Conservation (phyloP, 2,329 filamentous ascomycete species). For the Ophiostoma novo-ulmi region DNA sequence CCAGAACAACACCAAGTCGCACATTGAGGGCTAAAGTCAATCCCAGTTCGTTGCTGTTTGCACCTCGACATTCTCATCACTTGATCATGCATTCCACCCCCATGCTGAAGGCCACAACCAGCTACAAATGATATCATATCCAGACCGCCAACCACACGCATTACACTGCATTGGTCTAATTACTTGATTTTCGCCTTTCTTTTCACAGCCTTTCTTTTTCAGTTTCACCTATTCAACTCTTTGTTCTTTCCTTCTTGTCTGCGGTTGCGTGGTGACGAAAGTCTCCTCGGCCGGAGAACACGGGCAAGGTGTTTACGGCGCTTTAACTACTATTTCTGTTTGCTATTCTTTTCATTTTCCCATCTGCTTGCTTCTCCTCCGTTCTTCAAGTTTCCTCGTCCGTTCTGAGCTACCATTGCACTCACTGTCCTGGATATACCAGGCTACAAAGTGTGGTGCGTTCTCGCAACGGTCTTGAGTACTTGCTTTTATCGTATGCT, state of each 20-base stretch:
- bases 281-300: constrained; percentile 23
- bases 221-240: background rate
- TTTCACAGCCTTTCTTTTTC: background rate
- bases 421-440: background rate
- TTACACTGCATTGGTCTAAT: constrained; percentile 17
- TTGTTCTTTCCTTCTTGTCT: constrained; percentile 18
- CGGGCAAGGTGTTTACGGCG: constrained; percentile 43
- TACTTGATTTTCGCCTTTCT: constrained; percentile 18
- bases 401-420: background rate
- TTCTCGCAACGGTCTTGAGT: background rate
- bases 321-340: constrained; percentile 26
- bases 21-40: constrained; percentile 69
- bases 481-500: background rate
- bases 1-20: constrained; percentile 67
- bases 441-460: background rate
- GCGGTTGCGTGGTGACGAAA: constrained; percentile 1
- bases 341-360: background rate
- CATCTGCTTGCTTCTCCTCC: background rate
- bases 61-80: background rate
- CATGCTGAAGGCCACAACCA: background rate
- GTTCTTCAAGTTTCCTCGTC: background rate
- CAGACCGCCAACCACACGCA: constrained; percentile 14
- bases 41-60: background rate
- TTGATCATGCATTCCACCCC: background rate
- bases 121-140: constrained; percentile 1